Conservation (phyloP, 352 stramenopile species). For the Globisporangium spiculum region DNA sequence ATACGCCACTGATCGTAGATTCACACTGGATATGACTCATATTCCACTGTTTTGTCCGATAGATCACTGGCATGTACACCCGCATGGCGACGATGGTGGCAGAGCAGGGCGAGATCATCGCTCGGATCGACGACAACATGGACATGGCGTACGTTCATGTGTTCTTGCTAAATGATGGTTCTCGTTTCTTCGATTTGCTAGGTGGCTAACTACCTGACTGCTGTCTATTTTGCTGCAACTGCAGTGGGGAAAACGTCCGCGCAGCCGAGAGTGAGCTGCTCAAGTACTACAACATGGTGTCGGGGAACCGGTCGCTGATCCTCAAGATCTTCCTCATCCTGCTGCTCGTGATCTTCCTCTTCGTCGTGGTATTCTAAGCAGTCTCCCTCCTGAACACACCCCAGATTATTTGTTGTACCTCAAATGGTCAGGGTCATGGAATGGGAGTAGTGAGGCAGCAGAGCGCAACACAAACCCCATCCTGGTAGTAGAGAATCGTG, state of each 20-base stretch:
- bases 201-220: not conserved
- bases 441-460: not conserved
- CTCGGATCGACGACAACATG: slow-evolving; percentile 85
- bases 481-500: not conserved
- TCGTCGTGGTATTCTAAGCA: slow-evolving; percentile 53
- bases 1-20: not conserved
- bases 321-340: slow-evolving; percentile 86
- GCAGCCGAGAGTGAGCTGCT: slow-evolving; percentile 70
- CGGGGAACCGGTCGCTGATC: slow-evolving; percentile 78
- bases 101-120: slow-evolving; percentile 78
- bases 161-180: slow-evolving; percentile 10
- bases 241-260: slow-evolving; percentile 75
- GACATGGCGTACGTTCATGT: slow-evolving; percentile 72
- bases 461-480: too few species aligned
- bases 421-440: not conserved
- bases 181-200: not conserved
- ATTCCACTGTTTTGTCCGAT: not conserved
- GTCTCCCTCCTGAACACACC: not conserved
- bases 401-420: not conserved
- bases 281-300: slow-evolving; percentile 84
- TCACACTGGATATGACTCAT: too few species aligned
- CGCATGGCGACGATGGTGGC: slow-evolving; percentile 82
- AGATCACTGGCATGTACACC: slow-evolving; percentile 88
- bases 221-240: not conserved
- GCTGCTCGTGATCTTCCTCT: slow-evolving; percentile 82